phyloP scores from a whole-genome alignment of 2,329 filamentous ascomycete species.

The Colletotrichum orchidophilum region DNA sequence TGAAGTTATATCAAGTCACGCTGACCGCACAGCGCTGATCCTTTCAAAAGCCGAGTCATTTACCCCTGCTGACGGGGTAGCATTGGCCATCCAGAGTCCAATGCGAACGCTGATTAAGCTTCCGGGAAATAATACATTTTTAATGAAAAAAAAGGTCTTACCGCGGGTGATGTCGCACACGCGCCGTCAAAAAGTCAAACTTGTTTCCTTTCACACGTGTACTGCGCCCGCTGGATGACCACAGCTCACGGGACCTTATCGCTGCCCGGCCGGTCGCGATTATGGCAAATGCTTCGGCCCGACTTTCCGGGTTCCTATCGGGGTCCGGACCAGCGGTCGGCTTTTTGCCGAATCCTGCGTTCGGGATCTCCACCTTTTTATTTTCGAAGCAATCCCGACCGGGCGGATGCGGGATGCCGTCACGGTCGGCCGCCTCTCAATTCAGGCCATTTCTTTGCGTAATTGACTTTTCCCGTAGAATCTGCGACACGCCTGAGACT shows the following conservation, averaged over 20 bases:
- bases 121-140: background rate
- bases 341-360: background rate
- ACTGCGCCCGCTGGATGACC: background rate
- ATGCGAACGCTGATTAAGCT: slow-evolving; percentile 2
- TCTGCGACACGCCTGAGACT: too few relatives aligned
- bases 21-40: background rate
- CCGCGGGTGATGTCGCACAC: background rate
- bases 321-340: background rate
- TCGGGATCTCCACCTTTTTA: background rate
- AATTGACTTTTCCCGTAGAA: too few relatives aligned
- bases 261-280: background rate
- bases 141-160: background rate
- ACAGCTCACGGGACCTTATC: background rate
- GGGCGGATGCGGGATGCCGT: background rate
- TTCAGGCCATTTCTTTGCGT: too few relatives aligned
- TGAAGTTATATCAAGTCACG: background rate
- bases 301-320: background rate
- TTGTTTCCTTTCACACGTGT: background rate
- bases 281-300: background rate
- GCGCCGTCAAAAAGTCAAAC: background rate
- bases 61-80: background rate
- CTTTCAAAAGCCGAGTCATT: background rate
- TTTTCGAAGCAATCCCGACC: background rate
- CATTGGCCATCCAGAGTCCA: background rate
- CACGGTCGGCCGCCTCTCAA: background rate